Percentiles rank a stretch among this genome's conserved stretches.
These are phyloP conservation scores for Capronia americana DNA, from an alignment of 2,329 filamentous ascomycete species.

Conservation along the genomic window DNA sequence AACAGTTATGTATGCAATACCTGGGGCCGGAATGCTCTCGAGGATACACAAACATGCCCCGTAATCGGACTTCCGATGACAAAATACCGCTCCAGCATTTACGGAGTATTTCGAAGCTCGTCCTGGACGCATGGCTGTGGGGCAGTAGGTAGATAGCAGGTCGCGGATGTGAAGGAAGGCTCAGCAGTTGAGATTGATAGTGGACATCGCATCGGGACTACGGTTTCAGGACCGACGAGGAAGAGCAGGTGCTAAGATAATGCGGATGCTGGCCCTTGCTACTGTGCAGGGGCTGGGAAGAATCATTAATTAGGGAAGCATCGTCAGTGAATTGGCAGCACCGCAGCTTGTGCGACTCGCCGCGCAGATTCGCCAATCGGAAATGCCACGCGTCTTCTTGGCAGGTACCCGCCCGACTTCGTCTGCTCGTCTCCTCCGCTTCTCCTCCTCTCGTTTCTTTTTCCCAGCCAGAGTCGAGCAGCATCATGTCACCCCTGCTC, in stretches of 20 bases:
- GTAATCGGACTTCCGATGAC: background rate
- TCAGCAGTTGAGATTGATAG: background rate
- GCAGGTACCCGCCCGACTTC: constrained; percentile 12
- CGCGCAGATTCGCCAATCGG: constrained; percentile 10
- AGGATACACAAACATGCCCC: background rate
- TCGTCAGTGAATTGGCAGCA: too few relatives aligned
- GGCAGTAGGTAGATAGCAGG: background rate
- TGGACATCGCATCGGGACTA: background rate
- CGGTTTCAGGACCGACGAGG: background rate
- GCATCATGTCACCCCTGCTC: background rate
- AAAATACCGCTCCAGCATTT: background rate
- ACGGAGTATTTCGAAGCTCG: background rate
- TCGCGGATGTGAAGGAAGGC: background rate
- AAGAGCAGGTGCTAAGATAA: background rate
- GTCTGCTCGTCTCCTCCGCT: background rate
- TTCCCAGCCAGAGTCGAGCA: background rate
- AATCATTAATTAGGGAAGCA: too few relatives aligned
- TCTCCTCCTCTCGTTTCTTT: background rate
- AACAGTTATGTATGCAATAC: background rate
- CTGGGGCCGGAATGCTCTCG: background rate
- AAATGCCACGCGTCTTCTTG: constrained; percentile 12
- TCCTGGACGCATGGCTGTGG: background rate
- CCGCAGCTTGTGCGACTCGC: background rate
- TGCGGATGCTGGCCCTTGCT: background rate
- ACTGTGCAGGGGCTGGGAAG: background rate